Evolutionary conservation across 257 asterid genomes (phyloP).

Genomic region (Capsicum baccatum): DNA sequence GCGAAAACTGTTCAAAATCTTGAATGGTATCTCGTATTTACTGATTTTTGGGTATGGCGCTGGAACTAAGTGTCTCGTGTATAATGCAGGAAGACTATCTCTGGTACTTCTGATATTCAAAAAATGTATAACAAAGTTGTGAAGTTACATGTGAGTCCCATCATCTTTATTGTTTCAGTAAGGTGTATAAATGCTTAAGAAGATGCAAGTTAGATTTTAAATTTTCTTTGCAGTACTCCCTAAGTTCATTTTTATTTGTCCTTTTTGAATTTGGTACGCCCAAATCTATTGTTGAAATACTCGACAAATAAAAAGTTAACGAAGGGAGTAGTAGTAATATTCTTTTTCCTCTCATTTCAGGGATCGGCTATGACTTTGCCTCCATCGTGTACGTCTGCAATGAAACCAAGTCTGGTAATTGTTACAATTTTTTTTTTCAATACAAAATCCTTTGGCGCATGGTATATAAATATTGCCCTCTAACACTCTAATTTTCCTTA

Average conservation of each 20-base stretch:
- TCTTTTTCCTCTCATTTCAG: constrained; percentile 41
- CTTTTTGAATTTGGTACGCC: no score
- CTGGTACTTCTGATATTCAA: constrained; percentile 64
- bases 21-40: not conserved
- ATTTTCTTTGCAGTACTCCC: no score
- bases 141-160: constrained; percentile 60
- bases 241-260: no score
- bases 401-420: constrained; percentile 73
- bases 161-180: not conserved
- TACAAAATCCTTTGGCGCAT: not conserved
- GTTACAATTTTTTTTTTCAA: not conserved
- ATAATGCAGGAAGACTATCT: constrained; percentile 62
- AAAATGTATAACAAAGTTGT: constrained; percentile 59
- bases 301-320: no score
- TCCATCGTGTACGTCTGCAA: constrained; percentile 54
- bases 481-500: not conserved
- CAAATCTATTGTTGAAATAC: no score
- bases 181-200: not conserved
- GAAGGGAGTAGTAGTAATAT: no score
- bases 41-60: not conserved
- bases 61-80: no score
- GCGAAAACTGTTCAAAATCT: not conserved
- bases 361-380: constrained; percentile 73
- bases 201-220: not conserved
- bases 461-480: not conserved